phyloP scores from a whole-genome alignment of 148 eudicot species.

The Cornus florida region DNA sequence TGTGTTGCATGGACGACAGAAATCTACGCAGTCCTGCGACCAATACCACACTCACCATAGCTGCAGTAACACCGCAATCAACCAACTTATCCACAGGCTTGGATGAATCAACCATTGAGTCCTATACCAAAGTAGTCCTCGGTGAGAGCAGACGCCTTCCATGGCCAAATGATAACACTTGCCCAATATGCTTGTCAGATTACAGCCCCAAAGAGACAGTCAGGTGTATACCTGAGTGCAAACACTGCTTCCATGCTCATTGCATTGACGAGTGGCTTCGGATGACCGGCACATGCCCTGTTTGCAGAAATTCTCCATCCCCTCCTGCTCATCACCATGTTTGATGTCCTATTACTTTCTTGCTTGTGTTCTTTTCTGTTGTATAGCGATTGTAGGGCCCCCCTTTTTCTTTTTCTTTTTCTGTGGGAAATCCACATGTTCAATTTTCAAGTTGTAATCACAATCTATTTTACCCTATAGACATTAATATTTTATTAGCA shows the following conservation, averaged over 20 bases:
- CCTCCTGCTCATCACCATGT: conserved; percentile 19
- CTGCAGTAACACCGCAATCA: conserved; percentile 25
- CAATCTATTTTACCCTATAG: no score
- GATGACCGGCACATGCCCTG: conserved; percentile 65
- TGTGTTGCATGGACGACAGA: conserved; percentile 26
- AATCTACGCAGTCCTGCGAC: no score
- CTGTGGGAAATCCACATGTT: not conserved
- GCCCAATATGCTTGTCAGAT: conserved; percentile 82
- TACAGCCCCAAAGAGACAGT: conserved; percentile 55
- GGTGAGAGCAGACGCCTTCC: conserved; percentile 85
- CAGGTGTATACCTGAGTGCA: conserved; percentile 75
- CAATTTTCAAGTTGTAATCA: no score
- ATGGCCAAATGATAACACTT: conserved; percentile 54
- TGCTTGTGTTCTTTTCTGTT: not conserved
- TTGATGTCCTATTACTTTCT: not conserved
- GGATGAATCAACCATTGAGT: conserved; percentile 76
- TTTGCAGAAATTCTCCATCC: conserved; percentile 67
- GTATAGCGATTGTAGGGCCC: not conserved
- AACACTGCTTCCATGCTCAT: conserved; percentile 84
- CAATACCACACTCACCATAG: not conserved
- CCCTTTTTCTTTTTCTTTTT: not conserved
- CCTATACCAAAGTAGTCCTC: conserved; percentile 63
- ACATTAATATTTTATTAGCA: no score
- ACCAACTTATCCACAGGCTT: conserved; percentile 36
- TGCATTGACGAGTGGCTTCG: conserved; percentile 86